Base-by-base conservation (phyloP, 805 yeast species). In the Candida odintsovae region DNA sequence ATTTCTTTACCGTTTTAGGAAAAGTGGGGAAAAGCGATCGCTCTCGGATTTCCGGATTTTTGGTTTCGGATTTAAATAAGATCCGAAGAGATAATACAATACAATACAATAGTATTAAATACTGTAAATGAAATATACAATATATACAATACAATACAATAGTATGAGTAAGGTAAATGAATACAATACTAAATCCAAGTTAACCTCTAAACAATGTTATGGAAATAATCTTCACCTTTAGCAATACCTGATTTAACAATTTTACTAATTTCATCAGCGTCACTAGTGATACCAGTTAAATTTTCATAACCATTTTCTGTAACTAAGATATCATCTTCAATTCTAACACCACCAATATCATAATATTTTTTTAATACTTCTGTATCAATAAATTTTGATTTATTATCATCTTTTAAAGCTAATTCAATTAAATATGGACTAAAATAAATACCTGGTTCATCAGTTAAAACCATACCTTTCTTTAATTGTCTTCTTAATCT, bases 331-430 rank as follows among this genome's bases (percentile, higher is more conserved):
- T 92, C 97, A 62, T 92, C 99, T 66, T 92, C 99, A 47, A 92
- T 89, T 65, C 99, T 80, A 6, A 92, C 97, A 40, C 99, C 99
- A n/a, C 99, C 99, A 47, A 94, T 79, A 54, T 83, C 78, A 83
- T 85, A 78, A 66, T 90, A 92, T 58, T 78, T 82, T 46, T 86
- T 81, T 50, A 92, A 70, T 7, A 85, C 80, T 0, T 77, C 80
- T 52, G 66, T 63, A 57, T 89, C 73, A 47, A 92, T 82, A 45
- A 53, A 57, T 40, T 67, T 61, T 3, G 54, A 52, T 38, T 66
- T 65, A 15, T 62, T 56, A 4, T 61, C 58, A 33, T 75, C 75
- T 40, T 76, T 69, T 55, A 85, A 66, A 10, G 78, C 77, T 28
- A 83, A 80, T 43, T 83, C 80, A 41, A 94, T 70, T 59, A 92